A percentile compares a stretch with the other conserved stretches of the same genome.
Evolutionary conservation across 1,284 basidiomycete genomes (phyloP).

Genomic region (Irpex lacteus): DNA sequence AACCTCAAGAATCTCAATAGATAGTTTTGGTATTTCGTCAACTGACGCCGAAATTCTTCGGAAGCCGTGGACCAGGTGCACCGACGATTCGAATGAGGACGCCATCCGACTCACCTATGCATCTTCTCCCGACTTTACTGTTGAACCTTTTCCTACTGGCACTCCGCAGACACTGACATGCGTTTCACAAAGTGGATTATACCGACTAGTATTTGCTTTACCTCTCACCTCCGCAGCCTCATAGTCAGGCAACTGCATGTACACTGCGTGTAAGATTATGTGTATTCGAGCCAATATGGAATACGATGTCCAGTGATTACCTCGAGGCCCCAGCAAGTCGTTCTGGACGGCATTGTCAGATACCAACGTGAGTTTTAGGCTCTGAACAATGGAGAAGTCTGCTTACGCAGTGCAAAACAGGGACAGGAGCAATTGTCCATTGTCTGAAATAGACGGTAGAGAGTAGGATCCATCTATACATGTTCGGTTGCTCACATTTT

Average conservation of each 20-base stretch:
- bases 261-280: neutral
- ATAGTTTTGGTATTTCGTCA: no score
- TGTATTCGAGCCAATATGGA: neutral
- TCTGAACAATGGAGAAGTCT: neutral
- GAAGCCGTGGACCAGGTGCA: no score
- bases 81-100: neutral
- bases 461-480: neutral
- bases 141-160: neutral
- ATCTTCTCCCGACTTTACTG: neutral
- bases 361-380: neutral
- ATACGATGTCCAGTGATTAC: neutral
- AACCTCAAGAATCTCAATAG: no score
- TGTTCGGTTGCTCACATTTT: neutral
- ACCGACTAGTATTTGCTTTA: neutral
- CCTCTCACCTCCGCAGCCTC: neutral
- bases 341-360: neutral
- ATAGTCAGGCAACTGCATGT: neutral
- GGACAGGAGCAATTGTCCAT: neutral
- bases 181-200: neutral
- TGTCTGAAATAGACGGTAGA: neutral
- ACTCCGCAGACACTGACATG: neutral
- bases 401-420: neutral
- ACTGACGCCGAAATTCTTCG: neutral
- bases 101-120: neutral
- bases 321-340: neutral